Evolutionary conservation across 768 basidiomycete species (phyloP), one percentile per base, ranked within the genome.

Genomic region (Termitomyces sp.): DNA sequence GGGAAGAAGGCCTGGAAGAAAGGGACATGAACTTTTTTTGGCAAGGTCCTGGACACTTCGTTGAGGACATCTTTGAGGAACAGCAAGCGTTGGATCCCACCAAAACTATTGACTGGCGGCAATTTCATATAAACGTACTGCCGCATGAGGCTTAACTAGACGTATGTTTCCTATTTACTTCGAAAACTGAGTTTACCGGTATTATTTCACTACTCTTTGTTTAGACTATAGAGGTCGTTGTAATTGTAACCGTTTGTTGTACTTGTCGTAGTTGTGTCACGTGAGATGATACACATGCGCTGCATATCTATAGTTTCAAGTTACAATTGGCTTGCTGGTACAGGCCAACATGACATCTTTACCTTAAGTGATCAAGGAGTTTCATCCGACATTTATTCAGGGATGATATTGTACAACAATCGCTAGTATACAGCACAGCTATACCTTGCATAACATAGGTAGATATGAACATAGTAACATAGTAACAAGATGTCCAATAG

Each of bases 101-200:
- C 9, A 47, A 56, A 1, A 67, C 70, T 39, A 75, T 79, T 41
- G 82, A 85, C 65, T 85, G 83, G 83, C 75, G 81, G 4, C 77
- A 82, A 65, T 84, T 84, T 55, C 82, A 84, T 60, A 70, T 73
- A 18, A 78, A 82, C 49, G 70, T 81, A 54, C 53, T 76, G 51
- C 66, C 61, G 12, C 69, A 70, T 22, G 70, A 74, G 34, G 60
- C 50, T 36, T 55, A n/a, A 49, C 1, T 41, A 52, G 51, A 52
- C 41, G n/a, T 51, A 28, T 39, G 26, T 51, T n/a, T 33, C 26
- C 24, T 39, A 26, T 18, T 36, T 6, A 26, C 36, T 39, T n/a
- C 24, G 18, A 13, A 37, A 51, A 36, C 16, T n/a, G n/a, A n/a
- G 16, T 20, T 26, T 26, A 37, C 26, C 18, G 10, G 16, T 52